A percentile compares a stretch with the other conserved stretches of the same genome.
Conservation (phyloP, 1,284 basidiomycete genomes). For the Sparassis latifolia region DNA sequence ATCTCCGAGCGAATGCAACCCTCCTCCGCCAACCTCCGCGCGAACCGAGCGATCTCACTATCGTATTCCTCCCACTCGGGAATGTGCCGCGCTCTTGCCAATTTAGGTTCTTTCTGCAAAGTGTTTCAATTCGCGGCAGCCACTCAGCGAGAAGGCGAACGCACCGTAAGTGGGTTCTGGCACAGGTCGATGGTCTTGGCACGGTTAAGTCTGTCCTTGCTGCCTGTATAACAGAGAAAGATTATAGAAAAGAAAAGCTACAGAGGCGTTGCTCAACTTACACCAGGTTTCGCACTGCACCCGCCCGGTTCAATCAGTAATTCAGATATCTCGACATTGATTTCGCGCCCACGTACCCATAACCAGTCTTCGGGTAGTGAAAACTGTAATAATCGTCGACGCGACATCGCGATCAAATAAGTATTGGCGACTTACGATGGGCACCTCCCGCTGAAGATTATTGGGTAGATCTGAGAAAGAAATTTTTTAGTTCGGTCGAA, state of each 20-base stretch:
- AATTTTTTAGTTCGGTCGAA: neutral
- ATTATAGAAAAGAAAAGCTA: neutral
- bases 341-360: slow-evolving; percentile 54
- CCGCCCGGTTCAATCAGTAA: neutral
- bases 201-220: slow-evolving; percentile 72
- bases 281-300: slow-evolving; percentile 82
- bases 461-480: slow-evolving; percentile 75
- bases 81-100: slow-evolving; percentile 87
- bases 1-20: slow-evolving; percentile 61
- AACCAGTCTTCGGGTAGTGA: slow-evolving; percentile 89
- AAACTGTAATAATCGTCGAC: slow-evolving; percentile 40
- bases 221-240: slow-evolving; percentile 36
- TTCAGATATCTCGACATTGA: neutral
- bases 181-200: slow-evolving; percentile 92
- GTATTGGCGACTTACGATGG: slow-evolving; percentile 58
- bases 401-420: neutral
- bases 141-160: slow-evolving; percentile 20
- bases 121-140: neutral
- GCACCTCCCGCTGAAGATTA: slow-evolving; percentile 82
- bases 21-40: slow-evolving; percentile 56
- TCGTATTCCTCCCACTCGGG: slow-evolving; percentile 98
- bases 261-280: slow-evolving; percentile 29
- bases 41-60: slow-evolving; percentile 68
- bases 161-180: slow-evolving; percentile 85
- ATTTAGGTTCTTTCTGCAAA: slow-evolving; percentile 89